Conservation (phyloP, 2,329 filamentous ascomycete species). For the Penicillium sp. region DNA sequence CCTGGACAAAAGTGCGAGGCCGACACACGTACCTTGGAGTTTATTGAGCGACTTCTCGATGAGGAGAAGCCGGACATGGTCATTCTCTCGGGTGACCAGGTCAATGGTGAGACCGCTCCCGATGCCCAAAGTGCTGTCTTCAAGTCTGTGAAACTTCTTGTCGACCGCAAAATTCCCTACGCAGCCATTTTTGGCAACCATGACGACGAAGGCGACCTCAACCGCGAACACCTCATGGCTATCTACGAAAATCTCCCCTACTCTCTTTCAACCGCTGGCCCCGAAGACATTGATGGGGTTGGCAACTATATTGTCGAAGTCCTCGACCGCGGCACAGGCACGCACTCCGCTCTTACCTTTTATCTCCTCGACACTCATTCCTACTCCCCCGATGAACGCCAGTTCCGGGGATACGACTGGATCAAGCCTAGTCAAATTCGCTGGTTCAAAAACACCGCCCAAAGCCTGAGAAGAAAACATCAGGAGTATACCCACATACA, state of each 20-base stretch:
- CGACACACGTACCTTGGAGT: slow-evolving; percentile 87
- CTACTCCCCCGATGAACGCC: slow-evolving; percentile 84
- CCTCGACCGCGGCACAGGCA: slow-evolving; percentile 71
- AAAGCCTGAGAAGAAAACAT: slow-evolving; percentile 72
- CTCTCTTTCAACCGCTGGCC: slow-evolving; percentile 81
- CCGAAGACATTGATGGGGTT: slow-evolving; percentile 79
- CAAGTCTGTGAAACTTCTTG: slow-evolving; percentile 83
- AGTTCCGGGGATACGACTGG: slow-evolving; percentile 96
- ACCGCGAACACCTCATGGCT: slow-evolving; percentile 76
- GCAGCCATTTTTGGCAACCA: slow-evolving; percentile 96
- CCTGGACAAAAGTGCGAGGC: slow-evolving; percentile 78
- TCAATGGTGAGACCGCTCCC: slow-evolving; percentile 89
- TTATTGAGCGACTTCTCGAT: slow-evolving; percentile 77
- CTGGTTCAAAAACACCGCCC: slow-evolving; percentile 84
- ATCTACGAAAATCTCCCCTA: slow-evolving; percentile 84
- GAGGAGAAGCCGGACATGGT: slow-evolving; percentile 93
- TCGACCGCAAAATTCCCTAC: slow-evolving; percentile 85
- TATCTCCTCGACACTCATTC: slow-evolving; percentile 93
- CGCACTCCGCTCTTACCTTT: slow-evolving; percentile 89
- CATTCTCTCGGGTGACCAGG: slow-evolving; percentile 87
- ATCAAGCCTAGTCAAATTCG: slow-evolving; percentile 89
- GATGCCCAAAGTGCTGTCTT: slow-evolving; percentile 92
- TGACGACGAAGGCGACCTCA: slow-evolving; percentile 84
- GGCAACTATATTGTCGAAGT: slow-evolving; percentile 96
- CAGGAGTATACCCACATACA: slow-evolving; percentile 86